phyloP scores from a whole-genome alignment of 2,329 filamentous ascomycete genomes.

The Arthrobotrys pseudoclavata region DNA sequence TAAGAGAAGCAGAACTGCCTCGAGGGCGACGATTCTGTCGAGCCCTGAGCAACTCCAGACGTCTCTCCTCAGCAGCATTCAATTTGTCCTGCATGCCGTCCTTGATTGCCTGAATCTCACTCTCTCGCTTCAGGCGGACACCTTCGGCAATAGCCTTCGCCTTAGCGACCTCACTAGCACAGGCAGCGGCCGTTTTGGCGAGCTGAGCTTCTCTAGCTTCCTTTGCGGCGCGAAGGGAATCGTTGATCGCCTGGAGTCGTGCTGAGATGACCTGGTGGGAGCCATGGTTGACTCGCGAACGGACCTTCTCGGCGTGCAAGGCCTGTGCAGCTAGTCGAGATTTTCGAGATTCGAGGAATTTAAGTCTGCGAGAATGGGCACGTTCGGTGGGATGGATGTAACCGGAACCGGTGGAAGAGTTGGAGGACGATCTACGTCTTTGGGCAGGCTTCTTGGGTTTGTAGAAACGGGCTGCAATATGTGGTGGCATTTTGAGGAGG shows the following conservation, averaged over 20 bases:
- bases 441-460: conserved; percentile 76
- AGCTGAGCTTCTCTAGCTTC: conserved; percentile 83
- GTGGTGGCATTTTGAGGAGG: conserved; percentile 77
- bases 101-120: conserved; percentile 77
- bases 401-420: conserved; percentile 76
- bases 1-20: conserved; percentile 71
- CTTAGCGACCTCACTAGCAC: conserved; percentile 84
- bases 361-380: conserved; percentile 75
- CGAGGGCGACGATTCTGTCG: conserved; percentile 70
- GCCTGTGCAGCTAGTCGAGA: conserved; percentile 83
- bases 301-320: conserved; percentile 85
- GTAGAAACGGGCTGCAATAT: conserved; percentile 84
- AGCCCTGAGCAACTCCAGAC: conserved; percentile 74
- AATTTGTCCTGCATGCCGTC: conserved; percentile 84
- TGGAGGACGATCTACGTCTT: conserved; percentile 70
- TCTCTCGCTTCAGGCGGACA: conserved; percentile 83
- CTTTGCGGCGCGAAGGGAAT: conserved; percentile 70
- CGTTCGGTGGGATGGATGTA: conserved; percentile 76
- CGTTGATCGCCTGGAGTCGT: conserved; percentile 74
- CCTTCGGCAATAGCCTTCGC: conserved; percentile 86
- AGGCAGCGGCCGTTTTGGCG: conserved; percentile 83
- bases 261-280: conserved; percentile 73
- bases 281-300: conserved; percentile 75
- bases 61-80: conserved; percentile 80
- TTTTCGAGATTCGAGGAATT: conserved; percentile 84